Evolutionary conservation across 495 filamentous ascomycete species (phyloP), one percentile per base, ranked within the genome.

Genomic region (Pyrenula aspistea): DNA sequence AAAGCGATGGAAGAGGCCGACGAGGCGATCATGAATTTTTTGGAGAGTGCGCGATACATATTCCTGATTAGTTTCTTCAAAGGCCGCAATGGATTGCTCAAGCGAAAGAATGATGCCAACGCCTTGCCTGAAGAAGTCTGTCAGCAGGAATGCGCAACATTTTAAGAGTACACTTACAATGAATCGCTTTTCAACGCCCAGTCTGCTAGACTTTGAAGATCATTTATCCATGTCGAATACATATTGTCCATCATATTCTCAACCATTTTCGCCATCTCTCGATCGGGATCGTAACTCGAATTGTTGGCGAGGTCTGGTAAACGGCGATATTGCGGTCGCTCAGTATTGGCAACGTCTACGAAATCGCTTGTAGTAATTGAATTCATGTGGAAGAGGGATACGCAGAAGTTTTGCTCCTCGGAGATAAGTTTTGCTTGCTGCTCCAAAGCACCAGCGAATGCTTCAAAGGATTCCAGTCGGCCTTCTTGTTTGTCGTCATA

Each of bases 331-430:
- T 84, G 81, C 2, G 91, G 91, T 54, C 73, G 68, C 1, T 80
- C 76, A 2, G 78, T 74, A 21, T 77, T 71, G 20, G 95, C 82
- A 2, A 88, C 77, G 51, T 97, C 92, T 1, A 84, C 74, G 62
- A 95, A 97, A 61, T 96, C 91, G 12, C 77, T 70, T 12, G 77
- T 83, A 55, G 86, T 81, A 12, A 88, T 73, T 15, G 89, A 93
- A 31, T 83, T 86, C 10, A 93, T 78, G 56, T 95, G 90, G 74
- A 96, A 97, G 70, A 95, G 93, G 55, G 93, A 87, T 22, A 94
- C 83, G 24, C 95, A 73, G 62, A 96, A 97, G 64, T 96, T 96
- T 67, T 97, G 92, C 71, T 97, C 92, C 59, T 87, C 87, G 53
- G 86, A 84, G 47, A 96, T 82, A 57, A 93, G 79, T 21, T 82